phyloP scores from a whole-genome alignment of 2,329 filamentous ascomycete genomes.

The Plectosphaerella sp. region DNA sequence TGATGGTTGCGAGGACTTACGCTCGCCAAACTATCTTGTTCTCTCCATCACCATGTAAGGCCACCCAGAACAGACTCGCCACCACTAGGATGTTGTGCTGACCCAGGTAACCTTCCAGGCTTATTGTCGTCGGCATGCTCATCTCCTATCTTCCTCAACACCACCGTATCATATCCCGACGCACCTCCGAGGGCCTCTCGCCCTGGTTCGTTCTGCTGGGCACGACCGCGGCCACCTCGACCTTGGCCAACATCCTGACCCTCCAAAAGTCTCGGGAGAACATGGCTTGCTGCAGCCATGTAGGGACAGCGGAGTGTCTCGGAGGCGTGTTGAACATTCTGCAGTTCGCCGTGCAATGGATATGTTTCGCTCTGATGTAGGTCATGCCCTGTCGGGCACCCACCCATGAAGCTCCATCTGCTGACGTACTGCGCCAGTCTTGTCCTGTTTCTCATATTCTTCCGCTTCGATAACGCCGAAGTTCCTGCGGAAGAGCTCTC shows the following conservation, averaged over 20 bases:
- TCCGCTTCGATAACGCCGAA: conserved; percentile 59
- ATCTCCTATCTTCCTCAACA: conserved; percentile 95
- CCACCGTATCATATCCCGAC: conserved; percentile 78
- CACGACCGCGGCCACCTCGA: conserved; percentile 80
- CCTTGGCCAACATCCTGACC: conserved; percentile 88
- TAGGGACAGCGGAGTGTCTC: conserved; percentile 77
- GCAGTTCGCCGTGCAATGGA: conserved; percentile 88
- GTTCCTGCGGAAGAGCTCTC: conserved; percentile 44
- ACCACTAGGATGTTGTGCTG: not conserved
- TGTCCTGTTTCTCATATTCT: conserved; percentile 91
- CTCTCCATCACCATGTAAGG: conserved; percentile 52
- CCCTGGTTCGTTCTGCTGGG: conserved; percentile 95
- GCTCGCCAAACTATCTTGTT: conserved; percentile 48
- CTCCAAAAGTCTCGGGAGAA: conserved; percentile 79
- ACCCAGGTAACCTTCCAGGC: conserved; percentile 28
- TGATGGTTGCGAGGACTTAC: conserved; percentile 46
- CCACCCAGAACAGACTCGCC: no score
- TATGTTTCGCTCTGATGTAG: conserved; percentile 88
- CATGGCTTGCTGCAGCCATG: conserved; percentile 78
- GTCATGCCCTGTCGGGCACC: conserved; percentile 21
- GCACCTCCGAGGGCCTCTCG: conserved; percentile 89
- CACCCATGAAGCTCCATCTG: not conserved
- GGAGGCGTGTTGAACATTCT: conserved; percentile 83
- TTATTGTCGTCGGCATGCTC: conserved; percentile 84
- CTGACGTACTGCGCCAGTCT: conserved; percentile 50